Conservation (phyloP, 306 rosid species). For the Malus domestica region ASM211411v1 NC_041795.1:3040001-3040500, state of each 20-base stretch:
- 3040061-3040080: too few relatives aligned
- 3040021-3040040: too few relatives aligned
- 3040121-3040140: too few relatives aligned
- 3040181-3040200: background rate
- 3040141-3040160: too few relatives aligned
- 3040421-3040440: background rate
- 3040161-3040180: too few relatives aligned
- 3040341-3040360: too few relatives aligned
- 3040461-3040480: background rate
- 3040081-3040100: too few relatives aligned
- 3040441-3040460: background rate
- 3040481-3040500: slow-evolving; percentile 3
- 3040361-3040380: background rate
- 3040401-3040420: background rate
- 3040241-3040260: too few relatives aligned
- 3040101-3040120: too few relatives aligned
- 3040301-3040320: background rate
- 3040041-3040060: too few relatives aligned
- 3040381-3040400: background rate
- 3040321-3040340: background rate
- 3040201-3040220: background rate
- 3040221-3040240: background rate
- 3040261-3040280: background rate
- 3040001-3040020: too few relatives aligned
- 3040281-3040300: background rate